Conservation (phyloP, 164 flowering plant species). For the Nymphaea colorata region DNA sequence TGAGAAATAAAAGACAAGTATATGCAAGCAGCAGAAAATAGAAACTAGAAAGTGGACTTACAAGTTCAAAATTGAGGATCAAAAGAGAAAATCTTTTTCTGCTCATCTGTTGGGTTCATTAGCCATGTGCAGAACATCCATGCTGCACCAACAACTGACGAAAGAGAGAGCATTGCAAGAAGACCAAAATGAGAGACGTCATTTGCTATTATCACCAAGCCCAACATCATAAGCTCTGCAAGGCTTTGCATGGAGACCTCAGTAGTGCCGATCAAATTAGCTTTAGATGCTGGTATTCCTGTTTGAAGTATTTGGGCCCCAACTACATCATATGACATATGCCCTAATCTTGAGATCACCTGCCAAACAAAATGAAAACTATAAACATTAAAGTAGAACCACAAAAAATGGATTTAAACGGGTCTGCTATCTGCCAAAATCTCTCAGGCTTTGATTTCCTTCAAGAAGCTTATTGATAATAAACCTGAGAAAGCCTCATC, state of each 20-base stretch:
- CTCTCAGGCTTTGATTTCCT: too few relatives aligned
- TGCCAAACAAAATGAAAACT: conserved; percentile 13
- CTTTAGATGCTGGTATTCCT: conserved; percentile 84
- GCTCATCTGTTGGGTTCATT: conserved; percentile 77
- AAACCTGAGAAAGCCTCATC: too few relatives aligned
- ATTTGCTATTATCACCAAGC: conserved; percentile 84
- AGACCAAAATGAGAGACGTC: conserved; percentile 85
- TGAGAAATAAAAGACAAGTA: too few relatives aligned
- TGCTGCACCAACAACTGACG: conserved; percentile 87
- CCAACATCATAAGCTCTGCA: conserved; percentile 87
- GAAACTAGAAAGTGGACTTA: conserved; percentile 7
- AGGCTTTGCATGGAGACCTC: conserved; percentile 89
- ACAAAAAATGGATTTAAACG: not conserved
- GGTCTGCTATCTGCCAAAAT: not conserved
- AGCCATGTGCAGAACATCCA: conserved; percentile 82
- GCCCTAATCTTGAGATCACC: conserved; percentile 92
- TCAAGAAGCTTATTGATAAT: too few relatives aligned
- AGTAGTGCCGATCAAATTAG: conserved; percentile 85
- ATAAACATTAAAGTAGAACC: not conserved
- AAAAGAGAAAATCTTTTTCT: conserved; percentile 59
- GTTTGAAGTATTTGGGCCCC: conserved; percentile 97
- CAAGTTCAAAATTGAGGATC: conserved; percentile 30
- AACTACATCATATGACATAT: conserved; percentile 94
- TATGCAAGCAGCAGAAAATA: not conserved
- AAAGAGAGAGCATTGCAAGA: conserved; percentile 73